Evolutionary conservation across 2,329 filamentous ascomycete genomes (phyloP).

Genomic region (Ophiostoma tasmaniense): DNA sequence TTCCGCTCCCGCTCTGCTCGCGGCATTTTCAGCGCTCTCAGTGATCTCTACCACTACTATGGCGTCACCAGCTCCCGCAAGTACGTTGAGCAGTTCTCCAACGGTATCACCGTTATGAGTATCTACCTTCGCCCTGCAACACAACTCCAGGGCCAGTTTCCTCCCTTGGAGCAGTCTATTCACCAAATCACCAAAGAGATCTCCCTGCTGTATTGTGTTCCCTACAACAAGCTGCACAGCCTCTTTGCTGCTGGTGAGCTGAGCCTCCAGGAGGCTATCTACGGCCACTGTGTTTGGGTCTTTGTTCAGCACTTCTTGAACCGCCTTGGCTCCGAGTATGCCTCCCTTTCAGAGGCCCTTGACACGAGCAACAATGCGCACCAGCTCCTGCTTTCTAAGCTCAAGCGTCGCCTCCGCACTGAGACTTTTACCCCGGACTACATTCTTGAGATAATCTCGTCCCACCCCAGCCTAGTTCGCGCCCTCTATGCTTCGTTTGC

Average conservation of each 20-base stretch:
- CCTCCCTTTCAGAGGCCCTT: constrained; percentile 71
- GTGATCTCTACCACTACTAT: constrained; percentile 97
- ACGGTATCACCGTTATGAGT: constrained; percentile 95
- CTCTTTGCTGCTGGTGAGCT: constrained; percentile 80
- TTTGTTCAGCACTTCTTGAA: constrained; percentile 98
- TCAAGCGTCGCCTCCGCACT: constrained; percentile 89
- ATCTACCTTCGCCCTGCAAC: constrained; percentile 75
- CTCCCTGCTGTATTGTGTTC: constrained; percentile 92
- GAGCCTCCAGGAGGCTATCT: constrained; percentile 92
- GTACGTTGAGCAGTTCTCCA: constrained; percentile 98
- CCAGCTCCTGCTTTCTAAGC: constrained; percentile 78
- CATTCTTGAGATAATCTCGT: constrained; percentile 92
- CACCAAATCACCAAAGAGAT: constrained; percentile 99
- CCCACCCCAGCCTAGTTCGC: constrained; percentile 79
- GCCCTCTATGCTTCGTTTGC: constrained; percentile 88
- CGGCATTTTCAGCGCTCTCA: constrained; percentile 89
- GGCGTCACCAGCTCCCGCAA: constrained; percentile 92
- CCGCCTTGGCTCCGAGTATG: constrained; percentile 85
- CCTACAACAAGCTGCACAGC: constrained; percentile 89
- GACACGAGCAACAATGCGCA: constrained; percentile 75
- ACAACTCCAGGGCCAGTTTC: constrained; percentile 46
- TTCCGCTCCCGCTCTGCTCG: constrained; percentile 89
- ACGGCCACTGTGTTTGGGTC: constrained; percentile 94
- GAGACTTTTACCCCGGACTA: constrained; percentile 98
- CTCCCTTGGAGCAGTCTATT: constrained; percentile 86